Conservation (phyloP, 139 green algal species). For the Mesostigma viride region DNA sequence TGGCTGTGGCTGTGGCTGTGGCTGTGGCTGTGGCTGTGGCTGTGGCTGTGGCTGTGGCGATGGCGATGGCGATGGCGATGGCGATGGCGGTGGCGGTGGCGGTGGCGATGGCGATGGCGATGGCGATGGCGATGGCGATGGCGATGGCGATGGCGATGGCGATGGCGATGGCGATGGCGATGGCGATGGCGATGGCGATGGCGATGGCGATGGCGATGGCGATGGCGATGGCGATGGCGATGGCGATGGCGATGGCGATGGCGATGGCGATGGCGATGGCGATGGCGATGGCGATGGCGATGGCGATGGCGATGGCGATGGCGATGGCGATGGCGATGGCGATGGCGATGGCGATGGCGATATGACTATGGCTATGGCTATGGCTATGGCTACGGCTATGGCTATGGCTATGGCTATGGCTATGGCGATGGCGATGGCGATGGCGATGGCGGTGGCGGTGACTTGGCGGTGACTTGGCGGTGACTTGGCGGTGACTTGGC, state of each 20-base stretch:
- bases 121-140: neutral
- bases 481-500: no score
- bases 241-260: neutral
- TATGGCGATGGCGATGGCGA: neutral
- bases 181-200: neutral
- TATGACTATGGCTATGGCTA: neutral
- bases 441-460: constrained; percentile 2
- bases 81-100: neutral
- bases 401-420: neutral
- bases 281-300: neutral
- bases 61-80: constrained; percentile 2
- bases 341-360: neutral
- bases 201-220: neutral
- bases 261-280: neutral
- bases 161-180: no score
- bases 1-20: no score
- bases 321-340: neutral
- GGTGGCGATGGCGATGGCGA: neutral
- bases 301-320: neutral
- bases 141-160: no score
- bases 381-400: no score
- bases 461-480: no score
- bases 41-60: no score
- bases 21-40: no score
- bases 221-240: neutral